phyloP scores from a whole-genome alignment of 2,329 filamentous ascomycete genomes.

The Sclerotinia subarctica region DNA sequence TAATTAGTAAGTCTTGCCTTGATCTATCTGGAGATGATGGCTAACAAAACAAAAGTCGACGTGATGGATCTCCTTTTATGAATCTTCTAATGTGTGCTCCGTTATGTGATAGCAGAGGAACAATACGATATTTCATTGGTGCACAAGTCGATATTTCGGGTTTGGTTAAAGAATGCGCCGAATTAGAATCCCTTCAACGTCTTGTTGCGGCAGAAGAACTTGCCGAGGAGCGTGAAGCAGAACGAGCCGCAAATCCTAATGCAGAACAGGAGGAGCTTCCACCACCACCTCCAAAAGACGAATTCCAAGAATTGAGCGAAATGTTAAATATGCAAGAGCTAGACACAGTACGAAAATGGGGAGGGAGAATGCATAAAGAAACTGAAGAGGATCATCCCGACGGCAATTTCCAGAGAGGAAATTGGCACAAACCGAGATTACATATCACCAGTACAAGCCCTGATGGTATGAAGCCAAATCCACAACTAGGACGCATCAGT shows the following conservation, averaged over 20 bases:
- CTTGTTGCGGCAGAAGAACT: constrained; percentile 38
- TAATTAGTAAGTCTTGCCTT: constrained; percentile 56
- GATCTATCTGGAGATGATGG: constrained; percentile 8
- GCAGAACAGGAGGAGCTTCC: neutral
- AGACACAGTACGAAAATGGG: constrained; percentile 58
- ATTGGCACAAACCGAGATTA: constrained; percentile 44
- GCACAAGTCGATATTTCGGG: constrained; percentile 65
- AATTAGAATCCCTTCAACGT: constrained; percentile 55
- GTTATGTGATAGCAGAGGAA: constrained; percentile 59
- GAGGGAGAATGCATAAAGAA: constrained; percentile 59
- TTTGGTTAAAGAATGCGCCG: constrained; percentile 57
- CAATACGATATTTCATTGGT: constrained; percentile 62
- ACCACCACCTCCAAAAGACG: constrained; percentile 48
- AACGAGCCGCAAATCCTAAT: constrained; percentile 25
- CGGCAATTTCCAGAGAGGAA: constrained; percentile 31
- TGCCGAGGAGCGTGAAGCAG: constrained; percentile 35
- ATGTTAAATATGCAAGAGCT: constrained; percentile 68
- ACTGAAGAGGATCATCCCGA: constrained; percentile 47
- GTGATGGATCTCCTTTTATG: constrained; percentile 65
- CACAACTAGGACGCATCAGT: constrained; percentile 26
- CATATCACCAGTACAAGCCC: constrained; percentile 41
- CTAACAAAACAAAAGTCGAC: constrained; percentile 44
- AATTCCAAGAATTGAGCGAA: constrained; percentile 64
- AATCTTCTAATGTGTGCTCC: constrained; percentile 64
- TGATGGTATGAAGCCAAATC: constrained; percentile 24